Percentiles rank a stretch among this genome's conserved stretches.
Conservation (phyloP, 1,284 basidiomycete genomes). For the Fomitiporia mediterranea region DNA sequence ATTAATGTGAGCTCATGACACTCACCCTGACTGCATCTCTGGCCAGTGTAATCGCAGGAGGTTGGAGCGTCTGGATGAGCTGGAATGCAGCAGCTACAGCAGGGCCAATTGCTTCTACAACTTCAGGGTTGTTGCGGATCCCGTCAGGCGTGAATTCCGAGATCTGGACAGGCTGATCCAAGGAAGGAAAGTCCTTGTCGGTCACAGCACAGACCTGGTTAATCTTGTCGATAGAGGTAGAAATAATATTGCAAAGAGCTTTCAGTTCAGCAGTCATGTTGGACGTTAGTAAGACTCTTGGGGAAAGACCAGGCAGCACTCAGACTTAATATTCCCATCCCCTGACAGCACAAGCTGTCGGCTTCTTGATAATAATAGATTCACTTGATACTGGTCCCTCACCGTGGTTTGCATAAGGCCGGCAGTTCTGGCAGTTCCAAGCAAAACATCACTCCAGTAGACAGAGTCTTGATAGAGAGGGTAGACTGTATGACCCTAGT, state of each 20-base stretch:
- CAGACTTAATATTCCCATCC: no score
- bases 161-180: neutral
- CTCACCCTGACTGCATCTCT: constrained; percentile 6
- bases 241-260: constrained; percentile 10
- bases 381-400: no score
- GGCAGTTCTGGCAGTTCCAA: no score
- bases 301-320: no score
- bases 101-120: neutral
- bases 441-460: no score
- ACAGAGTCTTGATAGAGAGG: no score
- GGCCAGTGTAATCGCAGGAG: constrained; percentile 1
- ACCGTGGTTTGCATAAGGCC: no score
- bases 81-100: constrained; percentile 11
- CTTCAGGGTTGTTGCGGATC: constrained; percentile 6
- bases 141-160: constrained; percentile 11
- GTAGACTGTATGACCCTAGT: no score
- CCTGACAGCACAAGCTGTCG: no score
- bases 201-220: constrained; percentile 4
- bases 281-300: no score
- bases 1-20: neutral
- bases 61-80: constrained; percentile 9
- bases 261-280: neutral
- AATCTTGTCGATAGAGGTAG: constrained; percentile 8
- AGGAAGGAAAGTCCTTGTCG: constrained; percentile 7
- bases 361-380: no score